Base-by-base conservation (phyloP, 352 stramenopile genomes). In the Globisporangium okanoganense region DNA sequence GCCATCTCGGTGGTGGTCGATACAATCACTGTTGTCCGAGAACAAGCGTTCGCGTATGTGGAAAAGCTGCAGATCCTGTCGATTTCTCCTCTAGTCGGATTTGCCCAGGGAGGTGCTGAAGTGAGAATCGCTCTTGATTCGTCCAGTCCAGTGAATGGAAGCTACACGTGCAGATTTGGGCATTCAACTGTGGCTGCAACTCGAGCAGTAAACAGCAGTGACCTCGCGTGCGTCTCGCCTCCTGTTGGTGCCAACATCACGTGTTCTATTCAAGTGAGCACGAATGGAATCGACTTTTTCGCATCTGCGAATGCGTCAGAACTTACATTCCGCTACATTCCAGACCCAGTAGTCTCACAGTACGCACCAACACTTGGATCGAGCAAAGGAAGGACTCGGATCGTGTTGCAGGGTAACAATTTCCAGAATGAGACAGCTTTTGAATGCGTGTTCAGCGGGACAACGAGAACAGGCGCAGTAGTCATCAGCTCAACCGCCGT, bases 211-310 rank as follows among this genome's bases (percentile, higher is more conserved):
- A 61, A 65, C 44, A 64, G 13, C 22, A 69, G 58, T 14, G 40
- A 58, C 35, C 18, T 82, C 7, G 54, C 67, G 50, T 85, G 74
- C 41, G 38, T 65, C 4, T 64, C 68, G 2, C 73, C 76, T 36
- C 14, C 56, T 13, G 53, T 29, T 9, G 45, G 47, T 38, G 43
- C 22, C 10, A 44, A 43, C 1, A 62, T 43, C 25, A 31, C 65
- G 3, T 13, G 70, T 10, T 36, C 56, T 18, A 5, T 86, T 33
- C 40, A 52, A 22, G 65, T 83, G 18, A 80, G 70, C 31, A 69
- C 54, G 10, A 86, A 86, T 38, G 65, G 61, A n/a, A n/a, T 77
- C 25, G 74, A 80, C 27, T 84, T 70, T 45, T 77, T 84, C 41
- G 31, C 54, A 10, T 29, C 70, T 1, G 9, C 14, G 6, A 49